A percentile compares a stretch with the other conserved stretches of the same genome.
Conservation (phyloP, 2,329 filamentous ascomycete species). For the Thermoascus crustaceus region DNA sequence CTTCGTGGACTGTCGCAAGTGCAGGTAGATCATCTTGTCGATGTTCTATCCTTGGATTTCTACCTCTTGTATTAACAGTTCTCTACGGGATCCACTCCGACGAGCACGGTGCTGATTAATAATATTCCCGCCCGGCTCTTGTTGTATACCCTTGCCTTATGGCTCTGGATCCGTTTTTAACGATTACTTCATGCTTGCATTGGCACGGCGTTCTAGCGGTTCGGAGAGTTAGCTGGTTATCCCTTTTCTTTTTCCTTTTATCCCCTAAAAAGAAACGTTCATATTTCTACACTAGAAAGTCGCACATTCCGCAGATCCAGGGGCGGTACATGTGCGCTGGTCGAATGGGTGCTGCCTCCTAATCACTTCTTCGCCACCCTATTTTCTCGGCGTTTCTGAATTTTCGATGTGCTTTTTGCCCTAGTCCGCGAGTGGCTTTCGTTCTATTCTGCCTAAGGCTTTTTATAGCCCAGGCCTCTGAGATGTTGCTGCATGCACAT, state of each 20-base stretch:
- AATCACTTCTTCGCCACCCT: constrained; percentile 14
- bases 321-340: constrained; percentile 35
- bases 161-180: constrained; percentile 17
- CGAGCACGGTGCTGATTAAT: constrained; percentile 9
- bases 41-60: constrained; percentile 3
- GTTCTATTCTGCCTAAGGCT: no score
- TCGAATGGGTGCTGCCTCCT: constrained; percentile 34
- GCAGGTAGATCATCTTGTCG: constrained; percentile 13
- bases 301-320: constrained; percentile 29
- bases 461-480: no score
- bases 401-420: constrained; percentile 2
- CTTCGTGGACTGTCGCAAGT: constrained; percentile 5
- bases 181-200: constrained; percentile 35
- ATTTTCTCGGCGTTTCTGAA: constrained; percentile 4
- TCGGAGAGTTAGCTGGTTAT: constrained; percentile 19
- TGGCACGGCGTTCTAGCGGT: constrained; percentile 39
- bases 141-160: constrained; percentile 8
- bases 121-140: neutral
- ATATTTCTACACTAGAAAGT: constrained; percentile 34
- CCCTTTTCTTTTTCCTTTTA: constrained; percentile 13
- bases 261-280: constrained; percentile 11
- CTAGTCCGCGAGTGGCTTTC: neutral
- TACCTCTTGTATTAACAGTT: constrained; percentile 22
- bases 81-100: constrained; percentile 8
- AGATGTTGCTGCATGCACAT: no score